Base-by-base conservation (phyloP, 805 yeast genomes). In the Pichia deserticola region DNA sequence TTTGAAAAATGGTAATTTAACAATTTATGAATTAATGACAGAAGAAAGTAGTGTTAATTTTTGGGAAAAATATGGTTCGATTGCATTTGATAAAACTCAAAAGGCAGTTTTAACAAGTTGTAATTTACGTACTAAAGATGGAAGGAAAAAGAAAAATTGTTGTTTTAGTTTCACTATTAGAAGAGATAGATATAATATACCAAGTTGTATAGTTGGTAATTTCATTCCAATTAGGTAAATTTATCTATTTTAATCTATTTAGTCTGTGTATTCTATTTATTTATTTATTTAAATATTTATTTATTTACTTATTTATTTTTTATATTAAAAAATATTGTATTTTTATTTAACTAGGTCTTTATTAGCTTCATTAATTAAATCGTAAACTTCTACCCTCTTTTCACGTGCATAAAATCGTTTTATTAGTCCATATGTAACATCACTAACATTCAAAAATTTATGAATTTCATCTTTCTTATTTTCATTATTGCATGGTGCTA, bases 11-110 rank as follows among this genome's bases (percentile, higher is more conserved):
- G 98, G 98, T 10, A 86, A 84, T 58, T 69, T 89, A 56, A 93
- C 97, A 1, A 88, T 92, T 42, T 90, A 90, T 67, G 97, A 92
- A 68, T 70, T 92, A 54, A 86, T 92, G 96, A 83, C 89, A 45
- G 97, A 90, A 64, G 97, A 90, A 57, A 86, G 96, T 60, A 95
- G 97, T 30, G 97, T 92, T 20, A 90, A 89, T 59, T 92, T 89
- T 63, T 92, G 98, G 98, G 98, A 92, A 61, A 90, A 90, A 63
- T 92, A 90, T 61, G 97, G 97, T 3, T 89, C 95, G 4, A 87
- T 90, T 60, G 97, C 98, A 5, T 90, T 92, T 68, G 97, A 92
- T 60, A 86, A 90, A 57, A 92, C 93, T 1, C 97, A 90, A 60
- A 92, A 92, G 62, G 97, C 97, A 0, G 96, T 92, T 5, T 68